Percentiles rank a stretch among this genome's conserved stretches.
Conservation (phyloP, 768 basidiomycete species). For the Crucibulum laeve region DNA sequence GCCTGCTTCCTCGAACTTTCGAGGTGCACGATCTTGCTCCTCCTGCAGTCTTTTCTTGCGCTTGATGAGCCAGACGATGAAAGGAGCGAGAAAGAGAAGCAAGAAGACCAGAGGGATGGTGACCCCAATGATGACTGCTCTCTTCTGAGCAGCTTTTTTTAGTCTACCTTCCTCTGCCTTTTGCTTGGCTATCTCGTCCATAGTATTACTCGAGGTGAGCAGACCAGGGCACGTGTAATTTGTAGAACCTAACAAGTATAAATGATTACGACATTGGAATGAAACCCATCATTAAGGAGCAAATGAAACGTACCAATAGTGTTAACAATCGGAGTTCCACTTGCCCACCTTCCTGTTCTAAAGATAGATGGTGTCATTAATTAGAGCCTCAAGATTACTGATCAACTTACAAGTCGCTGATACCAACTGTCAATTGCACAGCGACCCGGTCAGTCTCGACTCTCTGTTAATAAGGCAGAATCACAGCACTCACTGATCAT, state of each 20-base stretch:
- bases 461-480: neutral
- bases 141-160: conserved; percentile 8
- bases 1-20: conserved; percentile 8
- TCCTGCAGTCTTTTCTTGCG: conserved; percentile 5
- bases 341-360: conserved; percentile 28
- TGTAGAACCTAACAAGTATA: conserved; percentile 16
- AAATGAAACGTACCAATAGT: conserved; percentile 10
- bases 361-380: neutral
- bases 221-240: conserved; percentile 25
- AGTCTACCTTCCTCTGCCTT: conserved; percentile 7
- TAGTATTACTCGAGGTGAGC: conserved; percentile 17
- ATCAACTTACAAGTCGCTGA: conserved; percentile 36
- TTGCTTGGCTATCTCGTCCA: conserved; percentile 8
- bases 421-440: conserved; percentile 22
- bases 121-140: conserved; percentile 23
- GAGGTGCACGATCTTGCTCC: conserved; percentile 9
- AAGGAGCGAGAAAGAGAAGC: conserved; percentile 16
- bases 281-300: neutral
- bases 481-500: conserved; percentile 32
- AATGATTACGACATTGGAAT: neutral
- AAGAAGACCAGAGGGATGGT: conserved; percentile 23
- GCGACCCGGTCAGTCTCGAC: conserved; percentile 5
- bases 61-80: conserved; percentile 12
- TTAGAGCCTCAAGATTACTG: neutral
- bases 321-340: conserved; percentile 14